A percentile compares a stretch with the other conserved stretches of the same genome.
phyloP scores from a whole-genome alignment of 176 grass and related monocot species.

The Alopecurus myosuroides region DNA sequence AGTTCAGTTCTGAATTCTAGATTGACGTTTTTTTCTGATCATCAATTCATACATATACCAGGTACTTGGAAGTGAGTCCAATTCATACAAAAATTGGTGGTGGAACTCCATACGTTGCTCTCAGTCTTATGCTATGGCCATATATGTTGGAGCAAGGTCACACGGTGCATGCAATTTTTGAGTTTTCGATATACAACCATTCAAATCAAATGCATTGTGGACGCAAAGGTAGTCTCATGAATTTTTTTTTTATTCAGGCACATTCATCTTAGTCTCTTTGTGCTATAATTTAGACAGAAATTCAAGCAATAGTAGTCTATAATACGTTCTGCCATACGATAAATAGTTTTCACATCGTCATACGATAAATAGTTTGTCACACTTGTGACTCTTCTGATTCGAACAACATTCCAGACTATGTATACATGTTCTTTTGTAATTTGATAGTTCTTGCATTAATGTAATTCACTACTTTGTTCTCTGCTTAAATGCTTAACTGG shows the following conservation, averaged over 20 bases:
- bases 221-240: constrained; percentile 1
- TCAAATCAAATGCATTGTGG: not conserved
- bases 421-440: not conserved
- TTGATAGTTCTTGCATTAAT: not conserved
- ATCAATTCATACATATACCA: not conserved
- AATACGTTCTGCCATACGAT: not conserved
- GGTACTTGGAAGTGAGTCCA: not conserved
- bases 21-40: not conserved
- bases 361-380: not conserved
- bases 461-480: not conserved
- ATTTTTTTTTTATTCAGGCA: not conserved
- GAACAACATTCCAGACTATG: not conserved
- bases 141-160: not conserved
- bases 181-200: constrained; percentile 26
- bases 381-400: not conserved
- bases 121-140: not conserved
- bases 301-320: not conserved
- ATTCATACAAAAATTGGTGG: not conserved
- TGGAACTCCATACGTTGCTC: constrained; percentile 7
- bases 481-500: not conserved
- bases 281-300: not conserved
- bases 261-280: not conserved
- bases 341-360: not conserved
- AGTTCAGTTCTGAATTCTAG: not conserved
- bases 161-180: not conserved